Evolutionary conservation across 495 filamentous ascomycete genomes (phyloP).

Genomic region (Neurospora cerealis): DNA sequence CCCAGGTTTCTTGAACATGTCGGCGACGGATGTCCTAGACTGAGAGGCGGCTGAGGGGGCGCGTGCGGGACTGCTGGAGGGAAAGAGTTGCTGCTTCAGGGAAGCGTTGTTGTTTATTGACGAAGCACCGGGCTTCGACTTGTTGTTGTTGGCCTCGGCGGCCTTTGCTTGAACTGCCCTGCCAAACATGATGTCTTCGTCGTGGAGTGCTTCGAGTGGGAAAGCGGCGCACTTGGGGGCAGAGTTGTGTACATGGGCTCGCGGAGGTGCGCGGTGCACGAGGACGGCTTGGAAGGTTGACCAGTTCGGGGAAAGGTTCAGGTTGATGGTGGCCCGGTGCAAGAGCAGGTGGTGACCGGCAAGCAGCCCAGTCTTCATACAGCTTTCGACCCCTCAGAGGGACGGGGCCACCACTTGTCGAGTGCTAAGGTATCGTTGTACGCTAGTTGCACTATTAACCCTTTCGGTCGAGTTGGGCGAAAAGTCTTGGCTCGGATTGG

Average conservation of each 20-base stretch:
- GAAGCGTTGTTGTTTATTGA: conserved; percentile 12
- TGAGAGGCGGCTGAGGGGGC: conserved; percentile 11
- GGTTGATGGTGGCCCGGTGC: conserved; percentile 13
- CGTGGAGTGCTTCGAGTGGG: background rate
- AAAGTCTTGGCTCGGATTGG: background rate
- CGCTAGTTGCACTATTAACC: background rate
- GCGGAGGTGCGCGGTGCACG: background rate
- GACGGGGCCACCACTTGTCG: background rate
- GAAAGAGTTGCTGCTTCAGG: conserved; percentile 37
- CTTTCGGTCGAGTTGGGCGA: background rate
- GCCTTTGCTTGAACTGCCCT: conserved; percentile 11
- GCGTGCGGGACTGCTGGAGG: conserved; percentile 35
- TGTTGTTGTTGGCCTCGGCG: conserved; percentile 6
- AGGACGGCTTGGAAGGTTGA: background rate
- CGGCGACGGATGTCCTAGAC: conserved; percentile 19
- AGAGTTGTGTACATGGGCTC: conserved; percentile 6
- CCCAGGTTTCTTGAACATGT: conserved; percentile 15
- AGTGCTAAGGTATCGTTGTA: background rate
- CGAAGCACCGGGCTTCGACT: conserved; percentile 10
- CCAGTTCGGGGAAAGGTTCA: background rate
- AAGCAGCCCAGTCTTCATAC: conserved; percentile 21
- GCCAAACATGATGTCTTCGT: conserved; percentile 13
- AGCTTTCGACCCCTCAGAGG: conserved; percentile 7
- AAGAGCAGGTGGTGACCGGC: conserved; percentile 14
- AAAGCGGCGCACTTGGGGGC: background rate